Conservation (phyloP, 257 asterid genomes). For the Fraxinus cuspidata region DNA sequence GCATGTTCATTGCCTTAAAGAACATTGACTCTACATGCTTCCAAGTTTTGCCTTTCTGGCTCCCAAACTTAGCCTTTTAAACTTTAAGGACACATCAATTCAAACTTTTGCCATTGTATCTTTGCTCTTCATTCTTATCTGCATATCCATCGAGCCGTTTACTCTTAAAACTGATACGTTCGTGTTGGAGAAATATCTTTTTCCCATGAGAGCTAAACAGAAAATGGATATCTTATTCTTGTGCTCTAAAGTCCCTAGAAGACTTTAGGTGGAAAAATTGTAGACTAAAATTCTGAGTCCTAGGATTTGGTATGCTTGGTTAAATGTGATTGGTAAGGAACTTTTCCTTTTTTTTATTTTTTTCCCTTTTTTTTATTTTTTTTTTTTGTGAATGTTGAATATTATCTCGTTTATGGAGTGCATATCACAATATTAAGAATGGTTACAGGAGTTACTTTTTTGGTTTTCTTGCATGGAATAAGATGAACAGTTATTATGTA, state of each 20-base stretch:
- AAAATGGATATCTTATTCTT: neutral
- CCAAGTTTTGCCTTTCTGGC: conserved; percentile 2
- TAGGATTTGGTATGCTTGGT: neutral
- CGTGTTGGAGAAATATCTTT: neutral
- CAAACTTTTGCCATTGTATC: neutral
- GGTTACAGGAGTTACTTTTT: neutral
- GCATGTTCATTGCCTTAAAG: neutral
- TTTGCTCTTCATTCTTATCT: neutral
- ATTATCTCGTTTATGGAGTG: neutral
- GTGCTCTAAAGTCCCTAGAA: neutral
- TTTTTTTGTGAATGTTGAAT: neutral
- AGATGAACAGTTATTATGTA: neutral
- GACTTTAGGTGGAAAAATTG: neutral
- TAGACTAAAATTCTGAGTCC: neutral
- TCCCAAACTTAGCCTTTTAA: neutral
- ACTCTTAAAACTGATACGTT: neutral
- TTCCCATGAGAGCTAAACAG: neutral
- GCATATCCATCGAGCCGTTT: neutral
- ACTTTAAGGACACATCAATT: neutral
- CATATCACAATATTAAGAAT: neutral
- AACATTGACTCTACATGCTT: neutral
- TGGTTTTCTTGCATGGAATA: neutral
- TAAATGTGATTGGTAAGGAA: neutral
- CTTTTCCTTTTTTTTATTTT: too few species aligned
- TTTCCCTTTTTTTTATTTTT: too few species aligned